Base-by-base conservation (phyloP, 2,329 filamentous ascomycete species). In the Ophiocordyceps camponoti-saundersi region DNA sequence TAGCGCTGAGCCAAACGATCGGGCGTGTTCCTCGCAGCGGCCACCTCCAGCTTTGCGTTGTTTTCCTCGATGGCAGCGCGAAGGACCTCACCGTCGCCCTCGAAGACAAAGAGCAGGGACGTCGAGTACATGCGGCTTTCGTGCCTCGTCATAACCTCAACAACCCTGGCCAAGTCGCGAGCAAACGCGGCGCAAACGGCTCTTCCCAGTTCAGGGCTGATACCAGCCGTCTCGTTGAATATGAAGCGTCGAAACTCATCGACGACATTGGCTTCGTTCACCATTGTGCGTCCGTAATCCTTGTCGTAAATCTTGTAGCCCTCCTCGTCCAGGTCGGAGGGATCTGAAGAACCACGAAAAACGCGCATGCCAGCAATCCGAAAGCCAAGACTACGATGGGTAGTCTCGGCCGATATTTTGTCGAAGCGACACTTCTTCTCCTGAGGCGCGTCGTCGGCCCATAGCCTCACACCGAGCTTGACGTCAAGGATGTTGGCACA, bases 401-500 rank as follows among this genome's bases (percentile, higher is more conserved):
- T 82, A 4, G 78, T 81, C 55, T 71, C 66, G 26, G 63, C 60
- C 30, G 69, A 68, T 48, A 82, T 76, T 57, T 75, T 69, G 53
- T 79, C 71, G 55, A 82, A 80, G 29, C 77, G 70, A 34, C 63
- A 58, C 55, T 73, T 73, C 65, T 82, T 82, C 56, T 77, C 68
- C 23, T 61, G 53, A 0, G 74, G 70, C 22, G 78, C 78, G 51
- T 80, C 70, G 49, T 94, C 85, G 15, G 85, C 90, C 82, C 88
- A 96, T 6, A 98, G 67, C 30, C 85, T 76, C 45, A 80, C 74
- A 42, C 92, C 92, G 20, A 98, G 77, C 67, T 98, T 98, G 53
- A 94, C 77, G 59, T 98, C 92, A 48, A 98, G 69, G 8, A 98
- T 87, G 55, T 95, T 96, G 7, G 92, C 87, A 49, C 77, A 75